phyloP scores from a whole-genome alignment of 371 early-diverging fungal species.

The Capillidium heterosporum region DNA sequence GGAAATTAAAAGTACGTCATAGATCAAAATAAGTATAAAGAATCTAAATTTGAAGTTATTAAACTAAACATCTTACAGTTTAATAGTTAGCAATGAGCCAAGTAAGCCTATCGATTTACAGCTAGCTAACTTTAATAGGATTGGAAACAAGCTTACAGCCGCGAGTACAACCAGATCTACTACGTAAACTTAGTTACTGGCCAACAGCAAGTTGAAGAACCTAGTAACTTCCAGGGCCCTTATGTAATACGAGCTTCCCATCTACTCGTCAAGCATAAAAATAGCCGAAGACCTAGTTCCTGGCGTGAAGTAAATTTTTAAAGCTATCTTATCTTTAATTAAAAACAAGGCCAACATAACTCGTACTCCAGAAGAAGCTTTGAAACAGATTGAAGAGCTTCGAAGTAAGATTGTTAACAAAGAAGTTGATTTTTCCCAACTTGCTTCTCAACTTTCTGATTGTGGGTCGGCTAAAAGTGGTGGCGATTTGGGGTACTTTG shows the following conservation, averaged over 20 bases:
- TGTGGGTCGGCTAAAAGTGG: conserved; percentile 73
- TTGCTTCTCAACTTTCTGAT: conserved; percentile 65
- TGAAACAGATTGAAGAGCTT: conserved; percentile 34
- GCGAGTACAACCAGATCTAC: too few relatives aligned
- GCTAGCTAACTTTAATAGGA: too few relatives aligned
- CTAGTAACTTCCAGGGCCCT: too few relatives aligned
- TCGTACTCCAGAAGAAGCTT: conserved; percentile 72
- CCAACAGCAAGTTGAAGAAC: too few relatives aligned
- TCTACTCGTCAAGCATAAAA: conserved; percentile 76
- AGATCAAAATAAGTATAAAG: too few relatives aligned
- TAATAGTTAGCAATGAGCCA: too few relatives aligned
- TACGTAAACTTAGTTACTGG: too few relatives aligned
- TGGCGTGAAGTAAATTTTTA: conserved; percentile 53
- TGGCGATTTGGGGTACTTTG: conserved; percentile 83
- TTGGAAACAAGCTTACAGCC: too few relatives aligned
- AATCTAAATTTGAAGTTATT: too few relatives aligned
- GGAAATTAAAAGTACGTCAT: too few relatives aligned
- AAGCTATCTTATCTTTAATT: not conserved
- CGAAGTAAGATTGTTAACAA: conserved; percentile 36
- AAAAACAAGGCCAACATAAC: conserved; percentile 64
- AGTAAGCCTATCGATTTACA: too few relatives aligned
- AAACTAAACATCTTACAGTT: too few relatives aligned
- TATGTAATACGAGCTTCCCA: conserved; percentile 82
- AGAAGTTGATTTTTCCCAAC: conserved; percentile 30
- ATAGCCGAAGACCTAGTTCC: conserved; percentile 73